phyloP scores from a whole-genome alignment of 495 filamentous ascomycete species.

The Aspergillus indologenus region DNA sequence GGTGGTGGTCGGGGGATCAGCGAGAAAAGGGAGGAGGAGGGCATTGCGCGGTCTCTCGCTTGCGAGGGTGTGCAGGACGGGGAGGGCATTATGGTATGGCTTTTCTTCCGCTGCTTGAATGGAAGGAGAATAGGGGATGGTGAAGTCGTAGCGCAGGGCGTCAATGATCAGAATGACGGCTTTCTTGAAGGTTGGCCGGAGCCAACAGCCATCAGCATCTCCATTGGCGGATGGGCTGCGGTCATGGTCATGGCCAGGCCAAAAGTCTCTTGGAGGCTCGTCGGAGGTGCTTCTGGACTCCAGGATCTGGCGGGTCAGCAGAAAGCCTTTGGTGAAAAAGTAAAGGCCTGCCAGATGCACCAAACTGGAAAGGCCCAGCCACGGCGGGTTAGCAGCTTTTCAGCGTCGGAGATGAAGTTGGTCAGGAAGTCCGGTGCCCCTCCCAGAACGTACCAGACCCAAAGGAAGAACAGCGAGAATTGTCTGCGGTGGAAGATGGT shows the following conservation, averaged over 20 bases:
- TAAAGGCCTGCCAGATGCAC: conserved; percentile 77
- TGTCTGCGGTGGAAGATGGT: not conserved
- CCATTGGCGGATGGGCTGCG: too few relatives aligned
- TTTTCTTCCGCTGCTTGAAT: too few relatives aligned
- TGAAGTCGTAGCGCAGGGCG: conserved; percentile 93
- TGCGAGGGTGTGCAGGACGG: conserved; percentile 76
- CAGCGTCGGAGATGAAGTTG: too few relatives aligned
- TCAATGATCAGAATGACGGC: conserved; percentile 88
- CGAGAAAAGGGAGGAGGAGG: conserved; percentile 88
- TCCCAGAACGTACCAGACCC: not conserved
- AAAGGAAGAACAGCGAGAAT: conserved; percentile 1
- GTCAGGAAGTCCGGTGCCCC: not conserved
- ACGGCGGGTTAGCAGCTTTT: not conserved
- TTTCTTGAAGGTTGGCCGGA: conserved; percentile 86
- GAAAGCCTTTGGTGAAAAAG: conserved; percentile 90
- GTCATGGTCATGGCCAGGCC: not conserved
- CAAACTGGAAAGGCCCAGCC: conserved; percentile 35
- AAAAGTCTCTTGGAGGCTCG: conserved; percentile 12
- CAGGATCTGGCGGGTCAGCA: conserved; percentile 84
- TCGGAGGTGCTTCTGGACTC: conserved; percentile 76
- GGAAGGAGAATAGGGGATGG: conserved; percentile 65
- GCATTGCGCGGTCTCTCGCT: conserved; percentile 68
- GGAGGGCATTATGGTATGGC: conserved; percentile 80
- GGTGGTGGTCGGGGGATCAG: conserved; percentile 90
- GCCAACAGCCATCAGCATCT: conserved; percentile 76